Conservation (phyloP, 768 basidiomycete genomes). For the Boletus rubescentipes region DNA sequence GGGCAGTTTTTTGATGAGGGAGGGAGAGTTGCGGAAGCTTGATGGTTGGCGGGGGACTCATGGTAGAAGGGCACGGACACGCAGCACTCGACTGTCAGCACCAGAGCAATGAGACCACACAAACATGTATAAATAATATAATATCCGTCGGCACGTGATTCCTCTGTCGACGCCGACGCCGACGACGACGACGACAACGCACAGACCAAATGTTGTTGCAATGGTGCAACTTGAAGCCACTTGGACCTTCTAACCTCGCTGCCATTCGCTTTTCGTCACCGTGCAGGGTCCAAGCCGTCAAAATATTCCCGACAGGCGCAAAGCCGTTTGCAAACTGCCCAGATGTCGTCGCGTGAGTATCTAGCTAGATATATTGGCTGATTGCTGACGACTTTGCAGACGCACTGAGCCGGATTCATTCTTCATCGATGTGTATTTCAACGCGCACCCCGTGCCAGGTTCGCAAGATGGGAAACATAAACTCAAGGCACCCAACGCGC, state of each 20-base stretch:
- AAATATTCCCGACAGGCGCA: slow-evolving; percentile 66
- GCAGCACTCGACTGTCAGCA: not conserved
- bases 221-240: slow-evolving; percentile 64
- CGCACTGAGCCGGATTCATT: slow-evolving; percentile 72
- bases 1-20: slow-evolving; percentile 28
- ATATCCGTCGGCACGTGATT: slow-evolving; percentile 15
- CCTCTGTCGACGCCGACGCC: not conserved
- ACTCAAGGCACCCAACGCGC: slow-evolving; percentile 64
- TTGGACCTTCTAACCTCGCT: slow-evolving; percentile 56
- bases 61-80: slow-evolving; percentile 17
- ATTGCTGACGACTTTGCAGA: slow-evolving; percentile 36
- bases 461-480: slow-evolving; percentile 52
- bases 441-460: slow-evolving; percentile 54
- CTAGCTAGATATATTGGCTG: not conserved
- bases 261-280: slow-evolving; percentile 71
- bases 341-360: slow-evolving; percentile 60
- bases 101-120: not conserved
- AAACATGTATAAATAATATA: slow-evolving; percentile 17
- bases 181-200: not conserved
- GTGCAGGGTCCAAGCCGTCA: slow-evolving; percentile 64
- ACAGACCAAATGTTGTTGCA: slow-evolving; percentile 51
- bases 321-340: slow-evolving; percentile 61
- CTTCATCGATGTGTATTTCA: slow-evolving; percentile 74
- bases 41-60: slow-evolving; percentile 55
- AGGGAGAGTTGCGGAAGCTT: slow-evolving; percentile 50